Conservation (phyloP, 306 rosid species). For the Lagenaria siceraria region DNA sequence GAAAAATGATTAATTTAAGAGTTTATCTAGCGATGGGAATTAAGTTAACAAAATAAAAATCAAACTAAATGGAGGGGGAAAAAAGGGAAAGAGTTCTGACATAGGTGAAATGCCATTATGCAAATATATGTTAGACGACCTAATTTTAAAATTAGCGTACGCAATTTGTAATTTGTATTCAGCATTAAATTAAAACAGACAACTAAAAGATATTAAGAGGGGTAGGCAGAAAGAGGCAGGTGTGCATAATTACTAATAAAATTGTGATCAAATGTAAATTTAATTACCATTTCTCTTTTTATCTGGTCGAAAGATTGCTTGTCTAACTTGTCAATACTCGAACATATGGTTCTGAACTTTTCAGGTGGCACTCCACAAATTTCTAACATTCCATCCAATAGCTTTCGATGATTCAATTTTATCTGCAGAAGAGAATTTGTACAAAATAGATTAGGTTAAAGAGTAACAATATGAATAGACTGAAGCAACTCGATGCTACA, state of each 20-base stretch:
- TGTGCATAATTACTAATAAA: not conserved
- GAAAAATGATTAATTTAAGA: not conserved
- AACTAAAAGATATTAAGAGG: not conserved
- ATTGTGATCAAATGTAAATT: not conserved
- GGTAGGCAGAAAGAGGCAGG: not conserved
- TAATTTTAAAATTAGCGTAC: not conserved
- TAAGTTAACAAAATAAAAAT: not conserved
- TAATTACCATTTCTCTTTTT: slow-evolving; percentile 74
- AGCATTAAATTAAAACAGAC: not conserved
- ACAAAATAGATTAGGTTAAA: not conserved
- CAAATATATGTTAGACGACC: not conserved
- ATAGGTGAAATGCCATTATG: not conserved
- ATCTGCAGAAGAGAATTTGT: slow-evolving; percentile 39
- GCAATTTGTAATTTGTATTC: not conserved
- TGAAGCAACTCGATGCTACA: not conserved
- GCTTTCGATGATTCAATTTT: slow-evolving; percentile 75
- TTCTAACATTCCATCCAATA: slow-evolving; percentile 89
- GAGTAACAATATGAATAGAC: not conserved
- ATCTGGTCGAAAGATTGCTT: slow-evolving; percentile 80
- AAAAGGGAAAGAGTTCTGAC: not conserved
- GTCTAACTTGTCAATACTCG: slow-evolving; percentile 90
- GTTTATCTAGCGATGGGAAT: not conserved
- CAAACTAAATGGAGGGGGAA: not conserved
- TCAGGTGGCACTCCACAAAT: slow-evolving; percentile 86
- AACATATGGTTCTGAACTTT: slow-evolving; percentile 92